Percentiles rank a stretch among this genome's conserved stretches.
Conservation (phyloP, 225 moss, liverwort and hornwort genomes). For the Pseudoscleropodium purum region DNA sequence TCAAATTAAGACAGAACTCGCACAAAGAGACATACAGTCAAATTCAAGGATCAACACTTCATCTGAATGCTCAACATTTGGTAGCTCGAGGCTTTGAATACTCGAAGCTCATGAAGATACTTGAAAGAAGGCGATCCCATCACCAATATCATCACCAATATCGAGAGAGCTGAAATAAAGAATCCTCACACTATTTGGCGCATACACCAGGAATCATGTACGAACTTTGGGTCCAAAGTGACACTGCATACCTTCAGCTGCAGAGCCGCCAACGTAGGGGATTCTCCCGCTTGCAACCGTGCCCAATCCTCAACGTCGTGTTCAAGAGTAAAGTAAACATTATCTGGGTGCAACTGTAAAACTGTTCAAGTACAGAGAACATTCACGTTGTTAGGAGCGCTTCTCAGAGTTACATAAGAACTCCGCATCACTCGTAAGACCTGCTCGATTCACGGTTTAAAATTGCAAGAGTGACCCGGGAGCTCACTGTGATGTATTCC, state of each 20-base stretch:
- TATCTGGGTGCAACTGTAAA: slow-evolving; percentile 61
- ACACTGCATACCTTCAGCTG: slow-evolving; percentile 31
- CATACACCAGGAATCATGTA: not conserved
- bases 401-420: not conserved
- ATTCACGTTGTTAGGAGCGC: not conserved
- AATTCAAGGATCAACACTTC: not conserved
- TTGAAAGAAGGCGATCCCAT: not conserved
- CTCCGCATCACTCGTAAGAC: not conserved
- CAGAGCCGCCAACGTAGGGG: slow-evolving; percentile 26
- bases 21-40: not conserved
- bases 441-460: not conserved
- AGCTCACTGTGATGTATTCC: not conserved
- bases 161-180: not conserved
- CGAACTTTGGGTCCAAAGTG: not conserved
- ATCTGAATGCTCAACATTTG: not conserved
- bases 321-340: slow-evolving; percentile 63
- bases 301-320: slow-evolving; percentile 76
- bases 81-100: not conserved
- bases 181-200: not conserved
- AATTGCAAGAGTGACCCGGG: not conserved
- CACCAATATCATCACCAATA: not conserved
- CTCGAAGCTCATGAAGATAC: not conserved
- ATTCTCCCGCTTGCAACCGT: slow-evolving; percentile 41
- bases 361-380: slow-evolving; percentile 17
- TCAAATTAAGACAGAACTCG: not conserved